These are phyloP conservation scores for Marasmius tenuissimus DNA, from an alignment of 1,284 basidiomycete genomes.

Conservation along the genomic window DNA sequence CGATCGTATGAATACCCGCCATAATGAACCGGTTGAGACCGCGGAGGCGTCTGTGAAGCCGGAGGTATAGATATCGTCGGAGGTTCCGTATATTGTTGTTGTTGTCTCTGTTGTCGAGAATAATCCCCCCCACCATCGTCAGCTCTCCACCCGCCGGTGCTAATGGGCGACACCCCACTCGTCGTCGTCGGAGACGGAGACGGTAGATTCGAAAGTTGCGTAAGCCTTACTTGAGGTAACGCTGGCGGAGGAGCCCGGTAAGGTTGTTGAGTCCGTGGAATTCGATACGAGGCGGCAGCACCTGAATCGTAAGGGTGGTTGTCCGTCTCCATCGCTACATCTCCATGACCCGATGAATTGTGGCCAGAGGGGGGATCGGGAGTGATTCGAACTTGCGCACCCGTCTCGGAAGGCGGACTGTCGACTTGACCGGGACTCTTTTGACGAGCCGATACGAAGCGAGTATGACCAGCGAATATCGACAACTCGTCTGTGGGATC, in stretches of 20 bases:
- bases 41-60: slow-evolving; percentile 3
- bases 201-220: background rate
- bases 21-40: slow-evolving; percentile 1
- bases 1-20: slow-evolving; percentile 12
- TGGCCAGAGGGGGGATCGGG: background rate
- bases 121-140: background rate
- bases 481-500: slow-evolving; percentile 56
- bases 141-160: background rate
- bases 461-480: slow-evolving; percentile 60
- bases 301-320: background rate
- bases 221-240: background rate
- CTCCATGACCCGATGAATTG: background rate
- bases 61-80: slow-evolving; percentile 2
- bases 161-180: background rate
- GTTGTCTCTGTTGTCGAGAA: background rate
- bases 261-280: background rate
- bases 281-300: background rate
- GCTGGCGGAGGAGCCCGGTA: background rate
- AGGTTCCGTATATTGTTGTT: background rate
- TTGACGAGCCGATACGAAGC: slow-evolving; percentile 43
- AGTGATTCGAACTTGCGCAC: background rate
- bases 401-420: slow-evolving; percentile 10
- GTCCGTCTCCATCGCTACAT: background rate
- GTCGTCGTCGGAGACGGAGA: background rate
- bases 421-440: slow-evolving; percentile 12